Base-by-base conservation (phyloP, 495 filamentous ascomycete genomes). In the Aspergillus coremiiformis region DNA sequence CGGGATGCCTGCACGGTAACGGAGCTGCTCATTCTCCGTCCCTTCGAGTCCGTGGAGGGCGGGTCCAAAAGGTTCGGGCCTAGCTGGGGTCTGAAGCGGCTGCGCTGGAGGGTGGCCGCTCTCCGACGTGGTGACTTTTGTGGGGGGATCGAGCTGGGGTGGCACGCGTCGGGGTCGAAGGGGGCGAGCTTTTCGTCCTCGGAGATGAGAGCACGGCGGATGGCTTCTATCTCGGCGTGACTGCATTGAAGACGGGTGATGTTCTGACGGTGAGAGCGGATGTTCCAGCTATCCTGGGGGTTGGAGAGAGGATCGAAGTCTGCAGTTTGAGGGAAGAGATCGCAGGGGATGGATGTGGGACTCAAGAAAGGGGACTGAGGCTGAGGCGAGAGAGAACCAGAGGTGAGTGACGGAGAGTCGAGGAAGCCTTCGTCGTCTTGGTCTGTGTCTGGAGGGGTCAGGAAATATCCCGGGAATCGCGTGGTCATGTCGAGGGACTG, bases 381-480 rank as follows among this genome's bases (percentile, higher is more conserved):
- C 10, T 51, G 39, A 3, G 59, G 54, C 1, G 62, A 56, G 32
- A 58, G 49, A 3, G 59, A 56, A 5, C 55, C 58, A 10, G 66
- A 62, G 15, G 67, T 53, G 39, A 58, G 51, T 1, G 55, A 53
- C 9, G 59, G 60, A 7, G 66, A 67, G 17, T 63, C 57, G 10
- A 42, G 46, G 44, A 57, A 66, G 22, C 65, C 62, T 24, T 72
- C 71, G 20, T 73, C 70, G 32, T 70, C 69, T 17, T 67, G 67
- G 54, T 73, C 73, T 20, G 70, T 74, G 47, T 74, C 69, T 9
- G 71, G 69, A 4, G 71, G 71, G 1, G 71, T 74, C 9, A 74
- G 62, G 53, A 72, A 57, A 54, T 71, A 68, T 24, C 63, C 63
- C 7, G 65, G 49, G 55, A 66, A 64, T 9, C 46, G 56, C 37